phyloP scores from a whole-genome alignment of 768 basidiomycete genomes.

The Gloeopeniophorella convolvens region DNA sequence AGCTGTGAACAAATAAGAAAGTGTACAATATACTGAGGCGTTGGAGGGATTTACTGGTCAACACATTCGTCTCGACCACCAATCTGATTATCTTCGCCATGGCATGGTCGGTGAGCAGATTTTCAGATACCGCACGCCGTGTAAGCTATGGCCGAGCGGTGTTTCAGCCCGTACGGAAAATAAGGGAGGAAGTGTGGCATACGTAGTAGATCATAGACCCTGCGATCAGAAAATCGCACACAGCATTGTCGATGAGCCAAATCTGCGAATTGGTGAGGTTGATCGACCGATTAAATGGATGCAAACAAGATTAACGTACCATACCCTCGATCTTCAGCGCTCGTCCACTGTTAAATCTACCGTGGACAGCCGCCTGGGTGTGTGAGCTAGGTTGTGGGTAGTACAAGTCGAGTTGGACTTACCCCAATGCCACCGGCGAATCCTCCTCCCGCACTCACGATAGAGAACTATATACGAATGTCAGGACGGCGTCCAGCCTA shows the following conservation, averaged over 20 bases:
- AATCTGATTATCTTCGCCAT: constrained; percentile 21
- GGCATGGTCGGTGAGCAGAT: neutral
- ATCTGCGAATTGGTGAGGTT: neutral
- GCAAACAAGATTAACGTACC: neutral
- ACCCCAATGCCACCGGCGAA: no score
- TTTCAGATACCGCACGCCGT: neutral
- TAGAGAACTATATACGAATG: no score
- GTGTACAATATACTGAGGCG: no score
- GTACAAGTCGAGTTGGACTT: no score
- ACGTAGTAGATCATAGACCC: constrained; percentile 5
- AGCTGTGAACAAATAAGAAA: neutral
- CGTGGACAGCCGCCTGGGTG: neutral
- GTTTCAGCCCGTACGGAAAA: neutral
- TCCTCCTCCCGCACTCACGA: no score
- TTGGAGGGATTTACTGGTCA: constrained; percentile 13
- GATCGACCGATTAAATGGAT: neutral
- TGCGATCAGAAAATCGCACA: constrained; percentile 2
- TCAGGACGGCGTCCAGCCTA: no score
- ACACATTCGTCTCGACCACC: constrained; percentile 24
- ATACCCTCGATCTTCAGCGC: neutral
- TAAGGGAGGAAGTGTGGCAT: neutral
- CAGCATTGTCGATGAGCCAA: constrained; percentile 2
- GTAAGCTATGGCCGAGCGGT: neutral
- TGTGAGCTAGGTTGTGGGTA: no score
- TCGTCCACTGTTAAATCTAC: neutral